A percentile compares a stretch with the other conserved stretches of the same genome.
phyloP scores from a whole-genome alignment of 2,329 filamentous ascomycete genomes.

The Aspergillus transmontanensis region DNA sequence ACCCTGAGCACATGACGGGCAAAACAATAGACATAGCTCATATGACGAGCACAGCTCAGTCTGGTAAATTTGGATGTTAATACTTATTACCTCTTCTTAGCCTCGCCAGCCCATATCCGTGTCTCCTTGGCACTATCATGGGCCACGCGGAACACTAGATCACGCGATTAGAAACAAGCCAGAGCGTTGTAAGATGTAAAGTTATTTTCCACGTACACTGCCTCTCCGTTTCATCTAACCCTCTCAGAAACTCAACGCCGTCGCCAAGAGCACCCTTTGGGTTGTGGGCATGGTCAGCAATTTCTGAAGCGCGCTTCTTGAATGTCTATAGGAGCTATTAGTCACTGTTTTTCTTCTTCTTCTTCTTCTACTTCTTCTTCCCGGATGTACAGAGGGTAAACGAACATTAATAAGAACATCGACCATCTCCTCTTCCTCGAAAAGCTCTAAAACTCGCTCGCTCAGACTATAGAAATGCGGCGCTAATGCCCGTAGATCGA shows the following conservation, averaged over 20 bases:
- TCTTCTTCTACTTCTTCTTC: background rate
- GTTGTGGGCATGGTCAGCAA: slow-evolving; percentile 87
- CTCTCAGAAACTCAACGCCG: slow-evolving; percentile 78
- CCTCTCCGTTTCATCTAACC: slow-evolving; percentile 88
- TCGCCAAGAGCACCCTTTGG: slow-evolving; percentile 69
- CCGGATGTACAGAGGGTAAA: background rate
- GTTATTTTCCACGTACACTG: slow-evolving; percentile 48
- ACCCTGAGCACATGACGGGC: background rate
- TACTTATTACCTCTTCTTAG: slow-evolving; percentile 48
- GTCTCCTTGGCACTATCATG: slow-evolving; percentile 73
- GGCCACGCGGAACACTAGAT: slow-evolving; percentile 67
- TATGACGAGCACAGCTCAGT: slow-evolving; percentile 33
- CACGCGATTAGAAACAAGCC: background rate
- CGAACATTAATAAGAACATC: slow-evolving; percentile 65
- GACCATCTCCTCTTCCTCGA: slow-evolving; percentile 81
- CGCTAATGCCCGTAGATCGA: slow-evolving; percentile 80
- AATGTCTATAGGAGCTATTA: slow-evolving; percentile 62
- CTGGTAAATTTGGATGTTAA: background rate
- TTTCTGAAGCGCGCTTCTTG: slow-evolving; percentile 75
- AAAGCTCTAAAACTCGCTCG: slow-evolving; percentile 82
- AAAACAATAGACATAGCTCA: slow-evolving; percentile 5
- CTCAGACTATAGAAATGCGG: slow-evolving; percentile 87
- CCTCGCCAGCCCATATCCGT: slow-evolving; percentile 70
- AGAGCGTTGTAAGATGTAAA: background rate
- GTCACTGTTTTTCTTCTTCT: background rate